Conservation (phyloP, 202 grass and related monocot species). For the Cymbopogon flexuosus region DNA sequence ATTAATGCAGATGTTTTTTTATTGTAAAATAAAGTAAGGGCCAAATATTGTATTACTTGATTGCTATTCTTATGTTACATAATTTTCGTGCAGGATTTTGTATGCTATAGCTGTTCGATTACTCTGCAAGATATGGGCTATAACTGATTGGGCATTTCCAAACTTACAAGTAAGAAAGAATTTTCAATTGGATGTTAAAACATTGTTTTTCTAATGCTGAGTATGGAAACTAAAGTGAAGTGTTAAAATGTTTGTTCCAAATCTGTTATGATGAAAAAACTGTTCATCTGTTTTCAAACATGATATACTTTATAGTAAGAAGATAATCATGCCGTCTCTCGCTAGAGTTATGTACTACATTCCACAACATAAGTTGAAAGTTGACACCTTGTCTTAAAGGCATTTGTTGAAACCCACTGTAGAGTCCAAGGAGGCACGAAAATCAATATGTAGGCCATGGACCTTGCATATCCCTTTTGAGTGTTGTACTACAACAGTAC, state of each 20-base stretch:
- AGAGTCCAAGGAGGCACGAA: background rate
- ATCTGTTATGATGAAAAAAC: background rate
- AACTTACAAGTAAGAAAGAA: constrained; percentile 82
- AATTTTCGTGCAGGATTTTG: constrained; percentile 44
- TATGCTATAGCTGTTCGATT: constrained; percentile 74
- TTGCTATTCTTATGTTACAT: background rate
- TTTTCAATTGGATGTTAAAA: constrained; percentile 16
- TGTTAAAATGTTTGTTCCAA: background rate
- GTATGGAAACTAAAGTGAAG: background rate
- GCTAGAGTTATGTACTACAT: constrained; percentile 8
- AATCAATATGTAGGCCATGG: background rate
- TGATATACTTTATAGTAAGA: background rate
- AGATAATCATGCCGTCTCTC: background rate
- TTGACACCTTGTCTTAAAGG: background rate
- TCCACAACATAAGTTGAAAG: background rate
- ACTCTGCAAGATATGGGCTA: constrained; percentile 83
- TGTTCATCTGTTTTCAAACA: constrained; percentile 13
- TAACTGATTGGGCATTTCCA: constrained; percentile 71
- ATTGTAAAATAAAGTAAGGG: background rate
- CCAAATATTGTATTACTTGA: background rate
- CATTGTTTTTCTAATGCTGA: constrained; percentile 6
- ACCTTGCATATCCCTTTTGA: background rate
- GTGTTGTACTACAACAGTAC: background rate
- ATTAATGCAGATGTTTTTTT: background rate
- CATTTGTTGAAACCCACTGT: background rate